Evolutionary conservation across 179 eudicot genomes (phyloP), one percentile per base, ranked within the genome.

Genomic region (Beta lomatogona): DNA sequence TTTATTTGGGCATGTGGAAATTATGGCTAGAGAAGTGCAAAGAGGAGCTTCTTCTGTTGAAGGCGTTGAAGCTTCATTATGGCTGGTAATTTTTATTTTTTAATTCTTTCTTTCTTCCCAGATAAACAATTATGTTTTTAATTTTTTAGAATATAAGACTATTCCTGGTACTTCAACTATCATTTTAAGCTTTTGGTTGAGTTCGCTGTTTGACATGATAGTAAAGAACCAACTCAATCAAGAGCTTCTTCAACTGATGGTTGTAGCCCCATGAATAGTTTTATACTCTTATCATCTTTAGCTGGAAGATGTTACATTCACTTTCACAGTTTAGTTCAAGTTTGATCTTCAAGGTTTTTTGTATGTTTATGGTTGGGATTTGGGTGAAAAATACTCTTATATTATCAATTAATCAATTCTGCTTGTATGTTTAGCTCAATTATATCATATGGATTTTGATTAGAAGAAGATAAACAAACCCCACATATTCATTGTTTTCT

Each of bases 51-150:
- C 69, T 83, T 83, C 94, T 57, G 91, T 89, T 83, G 83, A 85
- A 16, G 94, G 87, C 22, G 92, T 89, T 75, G 90, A 91, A 85
- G 90, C 94, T n/a, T 86, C 92, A 13, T 83, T 91, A 9, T 89
- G 91, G 91, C 83, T 75, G 88, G 91, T 87, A 78, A 41, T 71
- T 13, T 45, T 15, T 52, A 11, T 1, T 46, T 5, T 48, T 48
- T 48, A 9, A 48, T 48, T 0, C 4, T 48, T 48, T 48, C 8
- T 22, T 48, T 22, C 10, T 12, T 9, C 13, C 14, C 14, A 71
- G 19, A 9, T 21, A 14, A 72, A 22, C 14, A 72, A 12, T 50
- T n/a, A 4, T 71, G 1, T 71, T 5, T 71, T 5, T n/a, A 25
- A 28, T 28, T 28, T 28, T 28, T 1, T 28, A 28, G 31, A 28